phyloP scores from a whole-genome alignment of 192 early-diverging fungal genomes.

The Allomyces macrogynus region DNA sequence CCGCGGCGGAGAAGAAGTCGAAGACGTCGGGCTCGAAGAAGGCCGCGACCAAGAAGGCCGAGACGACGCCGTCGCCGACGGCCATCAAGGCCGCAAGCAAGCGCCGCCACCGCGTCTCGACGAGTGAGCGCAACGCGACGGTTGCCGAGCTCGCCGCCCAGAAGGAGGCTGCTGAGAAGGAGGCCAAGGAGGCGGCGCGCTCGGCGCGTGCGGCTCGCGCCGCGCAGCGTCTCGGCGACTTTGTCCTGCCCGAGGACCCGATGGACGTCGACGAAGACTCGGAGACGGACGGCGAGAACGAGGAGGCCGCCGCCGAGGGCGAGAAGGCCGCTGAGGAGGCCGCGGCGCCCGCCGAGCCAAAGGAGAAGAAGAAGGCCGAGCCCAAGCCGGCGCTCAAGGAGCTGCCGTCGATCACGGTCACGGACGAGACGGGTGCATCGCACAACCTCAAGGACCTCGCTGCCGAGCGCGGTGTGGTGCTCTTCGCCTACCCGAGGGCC shows the following conservation, averaged over 20 bases:
- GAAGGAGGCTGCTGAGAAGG: slow-evolving; percentile 1
- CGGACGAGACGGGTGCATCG: neutral
- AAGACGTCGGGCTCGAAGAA: slow-evolving; percentile 1
- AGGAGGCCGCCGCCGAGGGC: neutral
- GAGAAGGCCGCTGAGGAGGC: neutral
- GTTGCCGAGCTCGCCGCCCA: slow-evolving; percentile 4
- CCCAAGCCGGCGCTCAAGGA: neutral
- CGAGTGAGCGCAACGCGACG: slow-evolving; percentile 4
- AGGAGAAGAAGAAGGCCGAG: neutral
- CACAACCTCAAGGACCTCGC: neutral
- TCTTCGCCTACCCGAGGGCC: slow-evolving; percentile 18
- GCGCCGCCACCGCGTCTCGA: neutral
- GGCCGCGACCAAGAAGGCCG: neutral
- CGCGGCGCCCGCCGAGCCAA: neutral
- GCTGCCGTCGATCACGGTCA: neutral
- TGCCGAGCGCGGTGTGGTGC: slow-evolving; percentile 6
- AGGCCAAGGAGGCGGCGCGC: neutral
- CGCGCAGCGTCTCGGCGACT: neutral
- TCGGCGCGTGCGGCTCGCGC: slow-evolving; percentile 1
- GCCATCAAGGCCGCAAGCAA: too few relatives aligned
- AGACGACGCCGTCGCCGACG: slow-evolving; percentile 1
- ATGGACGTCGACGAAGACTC: slow-evolving; percentile 5
- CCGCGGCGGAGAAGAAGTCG: neutral
- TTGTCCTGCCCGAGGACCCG: slow-evolving; percentile 3
- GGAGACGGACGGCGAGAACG: neutral